Percentiles rank a stretch among this genome's conserved stretches.
phyloP scores from a whole-genome alignment of 2,329 filamentous ascomycete genomes.

The Aspergillus sp. region DNA sequence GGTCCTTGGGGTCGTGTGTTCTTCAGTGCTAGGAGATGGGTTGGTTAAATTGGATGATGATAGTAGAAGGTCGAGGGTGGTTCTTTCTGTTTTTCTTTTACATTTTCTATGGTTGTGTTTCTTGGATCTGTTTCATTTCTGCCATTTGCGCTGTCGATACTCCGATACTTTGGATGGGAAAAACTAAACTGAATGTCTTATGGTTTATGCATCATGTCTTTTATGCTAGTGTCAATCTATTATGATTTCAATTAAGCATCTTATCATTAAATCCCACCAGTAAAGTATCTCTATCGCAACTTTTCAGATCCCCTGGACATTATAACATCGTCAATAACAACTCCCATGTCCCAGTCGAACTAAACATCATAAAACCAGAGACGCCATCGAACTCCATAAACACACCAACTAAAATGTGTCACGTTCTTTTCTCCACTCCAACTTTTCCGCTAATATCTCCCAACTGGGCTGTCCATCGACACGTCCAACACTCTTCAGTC shows the following conservation, averaged over 20 bases:
- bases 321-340: too few relatives aligned
- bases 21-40: conserved; percentile 80
- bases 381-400: background rate
- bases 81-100: background rate
- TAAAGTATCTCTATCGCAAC: too few relatives aligned
- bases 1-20: conserved; percentile 84
- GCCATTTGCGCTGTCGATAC: background rate
- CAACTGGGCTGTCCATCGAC: conserved; percentile 66
- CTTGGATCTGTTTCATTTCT: background rate
- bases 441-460: conserved; percentile 74
- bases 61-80: background rate
- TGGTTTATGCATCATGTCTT: background rate
- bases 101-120: background rate
- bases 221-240: background rate
- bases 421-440: conserved; percentile 48
- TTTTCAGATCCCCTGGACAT: too few relatives aligned
- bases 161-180: background rate
- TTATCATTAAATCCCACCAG: too few relatives aligned
- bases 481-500: conserved; percentile 66
- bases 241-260: too few relatives aligned
- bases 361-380: too few relatives aligned
- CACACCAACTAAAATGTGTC: background rate
- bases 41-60: conserved; percentile 47
- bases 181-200: background rate
- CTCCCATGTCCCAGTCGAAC: too few relatives aligned